A percentile compares a stretch with the other conserved stretches of the same genome.
Conservation (phyloP, 1,284 basidiomycete species). For the Malassezia globosa region DNA sequence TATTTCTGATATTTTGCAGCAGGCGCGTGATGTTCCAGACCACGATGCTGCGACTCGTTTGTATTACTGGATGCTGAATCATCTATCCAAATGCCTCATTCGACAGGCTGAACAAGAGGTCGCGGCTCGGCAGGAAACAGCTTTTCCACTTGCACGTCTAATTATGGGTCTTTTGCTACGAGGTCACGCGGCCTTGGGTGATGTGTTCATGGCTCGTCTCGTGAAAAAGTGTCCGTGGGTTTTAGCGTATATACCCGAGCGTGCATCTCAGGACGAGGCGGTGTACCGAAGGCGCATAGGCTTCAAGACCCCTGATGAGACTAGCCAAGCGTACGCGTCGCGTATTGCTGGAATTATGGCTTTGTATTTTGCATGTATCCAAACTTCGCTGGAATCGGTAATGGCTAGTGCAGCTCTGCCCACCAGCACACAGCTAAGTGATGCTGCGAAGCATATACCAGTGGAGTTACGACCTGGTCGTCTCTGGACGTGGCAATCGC, state of each 20-base stretch:
- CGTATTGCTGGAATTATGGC: constrained; percentile 74
- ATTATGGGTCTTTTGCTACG: constrained; percentile 58
- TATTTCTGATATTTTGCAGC: constrained; percentile 54
- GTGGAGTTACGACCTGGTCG: constrained; percentile 24
- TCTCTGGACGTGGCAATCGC: constrained; percentile 40
- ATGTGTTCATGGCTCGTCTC: constrained; percentile 72
- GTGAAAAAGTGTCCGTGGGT: constrained; percentile 63
- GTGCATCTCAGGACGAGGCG: constrained; percentile 48
- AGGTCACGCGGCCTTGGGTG: constrained; percentile 56
- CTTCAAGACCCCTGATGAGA: constrained; percentile 51
- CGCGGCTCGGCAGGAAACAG: constrained; percentile 71
- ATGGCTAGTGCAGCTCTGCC: constrained; percentile 17
- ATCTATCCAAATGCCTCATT: constrained; percentile 75
- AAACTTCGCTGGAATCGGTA: constrained; percentile 23
- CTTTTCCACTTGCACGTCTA: constrained; percentile 69
- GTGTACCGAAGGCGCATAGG: constrained; percentile 62
- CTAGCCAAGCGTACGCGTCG: constrained; percentile 57
- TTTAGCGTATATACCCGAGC: constrained; percentile 49
- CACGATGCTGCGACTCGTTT: constrained; percentile 38
- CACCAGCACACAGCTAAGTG: neutral
- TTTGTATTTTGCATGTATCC: constrained; percentile 73
- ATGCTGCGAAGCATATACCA: constrained; percentile 18
- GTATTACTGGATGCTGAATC: constrained; percentile 70
- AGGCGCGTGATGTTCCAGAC: constrained; percentile 33
- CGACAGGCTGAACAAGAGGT: constrained; percentile 91